Evolutionary conservation across 257 asterid genomes (phyloP), one percentile per base, ranked within the genome.

Genomic region (Cordia subcordata): DNA sequence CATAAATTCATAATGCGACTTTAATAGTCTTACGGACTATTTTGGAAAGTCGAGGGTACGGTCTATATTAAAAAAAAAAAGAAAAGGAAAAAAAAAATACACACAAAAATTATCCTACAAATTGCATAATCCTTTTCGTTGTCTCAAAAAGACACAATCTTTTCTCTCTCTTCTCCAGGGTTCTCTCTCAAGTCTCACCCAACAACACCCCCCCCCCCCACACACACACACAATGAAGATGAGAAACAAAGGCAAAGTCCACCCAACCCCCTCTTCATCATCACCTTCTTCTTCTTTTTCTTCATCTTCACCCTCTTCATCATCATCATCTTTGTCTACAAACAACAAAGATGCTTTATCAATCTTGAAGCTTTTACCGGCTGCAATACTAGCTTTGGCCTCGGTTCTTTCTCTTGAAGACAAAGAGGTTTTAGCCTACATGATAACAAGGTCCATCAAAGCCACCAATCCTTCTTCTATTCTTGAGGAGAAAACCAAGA

Each of bases 191-290:
- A 16, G 13, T 13, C 16, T 52, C 5, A 58, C 56, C 40, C 45
- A 11, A 1, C 15, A 11, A 18, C 8, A 15, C 22, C 0, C 12
- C 11, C 51, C 16, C 51, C 16, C 16, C 51, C 6, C 53, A 13
- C 53, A 5, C 21, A 5, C 21, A 0, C 53, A 10, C 44, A 22
- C 63, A 35, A 75, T 69, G 80, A 81, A 77, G 53, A 83, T 81
- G 87, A 79, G 85, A 79, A 79, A 74, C 85, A 82, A 82, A 73
- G 93, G 90, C 70, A 87, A 79, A 77, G 84, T 88, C 22, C 94
- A 88, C 22, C 94, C 94, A 38, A 80, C 79, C 16, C 81, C 75
- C 15, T 44, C 94, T 0, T 59, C 87, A 9, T 60, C 78, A 1
- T 56, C 86, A 1, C 37, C 79, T 0, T 57, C 81, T 5, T 5